phyloP scores from a whole-genome alignment of 305 asterid species.

The Plantago rigida region DNA sequence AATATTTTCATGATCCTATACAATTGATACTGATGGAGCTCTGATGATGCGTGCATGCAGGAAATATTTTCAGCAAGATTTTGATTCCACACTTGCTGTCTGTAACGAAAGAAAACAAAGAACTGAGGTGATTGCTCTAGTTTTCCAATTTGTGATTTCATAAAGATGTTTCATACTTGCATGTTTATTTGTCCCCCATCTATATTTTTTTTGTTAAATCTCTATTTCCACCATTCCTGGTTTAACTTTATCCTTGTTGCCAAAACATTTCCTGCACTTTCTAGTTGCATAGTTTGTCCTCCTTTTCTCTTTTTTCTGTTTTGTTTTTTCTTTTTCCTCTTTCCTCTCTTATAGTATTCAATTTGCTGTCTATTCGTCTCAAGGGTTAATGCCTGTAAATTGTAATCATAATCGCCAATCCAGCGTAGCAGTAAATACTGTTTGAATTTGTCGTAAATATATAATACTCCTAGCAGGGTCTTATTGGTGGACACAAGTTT shows the following conservation, averaged over 20 bases:
- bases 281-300: background rate
- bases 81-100: constrained; percentile 83
- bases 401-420: background rate
- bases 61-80: constrained; percentile 75
- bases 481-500: background rate
- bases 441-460: background rate
- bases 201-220: background rate
- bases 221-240: background rate
- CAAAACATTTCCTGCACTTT: constrained; percentile 11
- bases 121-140: constrained; percentile 52
- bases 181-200: background rate
- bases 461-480: background rate
- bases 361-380: background rate
- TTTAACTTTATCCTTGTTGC: constrained; percentile 5
- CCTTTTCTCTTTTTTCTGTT: background rate
- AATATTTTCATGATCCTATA: constrained; percentile 2
- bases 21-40: constrained; percentile 22
- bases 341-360: background rate
- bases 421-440: background rate
- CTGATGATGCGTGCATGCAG: constrained; percentile 38
- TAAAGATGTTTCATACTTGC: constrained; percentile 8
- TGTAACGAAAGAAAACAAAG: constrained; percentile 83
- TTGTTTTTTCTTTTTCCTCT: background rate
- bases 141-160: constrained; percentile 6
- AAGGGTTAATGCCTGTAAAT: background rate